These are phyloP conservation scores for Globisporangium cylindrosporum DNA, from an alignment of 352 stramenopile genomes.

Conservation along the genomic window DNA sequence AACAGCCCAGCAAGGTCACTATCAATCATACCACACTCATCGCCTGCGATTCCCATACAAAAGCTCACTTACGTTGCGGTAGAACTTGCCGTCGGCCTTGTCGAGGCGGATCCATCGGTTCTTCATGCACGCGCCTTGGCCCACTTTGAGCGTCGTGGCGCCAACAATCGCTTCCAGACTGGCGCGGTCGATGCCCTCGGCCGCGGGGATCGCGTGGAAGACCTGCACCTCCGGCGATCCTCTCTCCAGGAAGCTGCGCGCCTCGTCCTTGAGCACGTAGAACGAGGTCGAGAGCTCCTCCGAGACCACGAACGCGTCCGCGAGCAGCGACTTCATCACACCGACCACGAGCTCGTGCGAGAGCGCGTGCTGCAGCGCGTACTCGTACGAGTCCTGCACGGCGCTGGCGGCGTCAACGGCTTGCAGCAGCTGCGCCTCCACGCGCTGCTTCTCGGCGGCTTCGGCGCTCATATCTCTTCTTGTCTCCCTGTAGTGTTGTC, in stretches of 20 bases:
- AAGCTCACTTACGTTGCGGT: conserved; percentile 53
- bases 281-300: conserved; percentile 84
- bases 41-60: neutral
- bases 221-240: conserved; percentile 85
- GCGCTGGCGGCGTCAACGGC: conserved; percentile 36
- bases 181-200: conserved; percentile 66
- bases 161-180: conserved; percentile 83
- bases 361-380: conserved; percentile 65
- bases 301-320: conserved; percentile 90
- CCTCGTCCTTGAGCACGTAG: conserved; percentile 93
- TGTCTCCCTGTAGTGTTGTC: neutral
- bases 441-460: conserved; percentile 65
- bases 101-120: conserved; percentile 97
- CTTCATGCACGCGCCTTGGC: conserved; percentile 97
- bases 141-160: conserved; percentile 92
- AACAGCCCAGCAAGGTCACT: neutral
- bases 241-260: conserved; percentile 58
- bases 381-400: conserved; percentile 84
- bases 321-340: conserved; percentile 94
- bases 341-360: conserved; percentile 94
- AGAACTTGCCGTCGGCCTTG: conserved; percentile 86
- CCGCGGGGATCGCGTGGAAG: conserved; percentile 75
- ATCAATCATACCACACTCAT: neutral
- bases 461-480: conserved; percentile 38
- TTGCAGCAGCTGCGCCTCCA: conserved; percentile 68